Evolutionary conservation across 257 asterid species (phyloP).

Genomic region (Penstemon eatonii): DNA sequence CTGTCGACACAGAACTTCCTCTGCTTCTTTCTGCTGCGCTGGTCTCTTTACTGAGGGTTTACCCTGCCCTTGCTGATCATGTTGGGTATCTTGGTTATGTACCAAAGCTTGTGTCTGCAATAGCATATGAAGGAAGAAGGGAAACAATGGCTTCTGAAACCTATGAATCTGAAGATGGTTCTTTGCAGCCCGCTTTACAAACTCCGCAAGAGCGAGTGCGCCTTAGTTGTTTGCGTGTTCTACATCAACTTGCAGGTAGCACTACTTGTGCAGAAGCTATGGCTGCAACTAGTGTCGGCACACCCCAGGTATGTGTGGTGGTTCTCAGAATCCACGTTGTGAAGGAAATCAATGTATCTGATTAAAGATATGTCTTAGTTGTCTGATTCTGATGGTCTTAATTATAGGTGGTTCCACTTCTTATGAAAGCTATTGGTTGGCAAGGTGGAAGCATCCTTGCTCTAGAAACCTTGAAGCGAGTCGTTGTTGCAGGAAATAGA

Average conservation of each 20-base stretch:
- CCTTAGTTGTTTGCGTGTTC: constrained; percentile 93
- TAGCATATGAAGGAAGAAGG: constrained; percentile 92
- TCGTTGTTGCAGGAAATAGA: constrained; percentile 93
- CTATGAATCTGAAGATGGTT: constrained; percentile 60
- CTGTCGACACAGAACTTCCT: constrained; percentile 93
- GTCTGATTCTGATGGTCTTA: constrained; percentile 27
- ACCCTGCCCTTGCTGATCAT: constrained; percentile 99
- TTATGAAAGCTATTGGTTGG: constrained; percentile 99
- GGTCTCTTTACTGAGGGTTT: constrained; percentile 88
- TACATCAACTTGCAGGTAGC: constrained; percentile 98
- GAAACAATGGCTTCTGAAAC: constrained; percentile 82
- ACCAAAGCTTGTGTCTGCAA: constrained; percentile 94
- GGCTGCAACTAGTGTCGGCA: constrained; percentile 99
- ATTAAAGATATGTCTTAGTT: constrained; percentile 22
- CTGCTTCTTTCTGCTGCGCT: constrained; percentile 94
- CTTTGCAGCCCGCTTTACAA: constrained; percentile 54
- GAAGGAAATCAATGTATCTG: constrained; percentile 6
- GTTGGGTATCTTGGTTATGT: constrained; percentile 97
- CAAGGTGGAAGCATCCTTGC: constrained; percentile 99
- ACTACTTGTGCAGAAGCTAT: constrained; percentile 98
- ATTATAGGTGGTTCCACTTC: constrained; percentile 89
- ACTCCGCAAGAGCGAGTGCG: constrained; percentile 93
- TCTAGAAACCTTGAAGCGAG: constrained; percentile 96
- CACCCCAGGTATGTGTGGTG: constrained; percentile 73
- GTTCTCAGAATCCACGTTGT: not conserved